These are phyloP conservation scores for Taiwanofungus camphoratus DNA, from an alignment of 1,284 basidiomycete genomes.

Conservation along the genomic window DNA sequence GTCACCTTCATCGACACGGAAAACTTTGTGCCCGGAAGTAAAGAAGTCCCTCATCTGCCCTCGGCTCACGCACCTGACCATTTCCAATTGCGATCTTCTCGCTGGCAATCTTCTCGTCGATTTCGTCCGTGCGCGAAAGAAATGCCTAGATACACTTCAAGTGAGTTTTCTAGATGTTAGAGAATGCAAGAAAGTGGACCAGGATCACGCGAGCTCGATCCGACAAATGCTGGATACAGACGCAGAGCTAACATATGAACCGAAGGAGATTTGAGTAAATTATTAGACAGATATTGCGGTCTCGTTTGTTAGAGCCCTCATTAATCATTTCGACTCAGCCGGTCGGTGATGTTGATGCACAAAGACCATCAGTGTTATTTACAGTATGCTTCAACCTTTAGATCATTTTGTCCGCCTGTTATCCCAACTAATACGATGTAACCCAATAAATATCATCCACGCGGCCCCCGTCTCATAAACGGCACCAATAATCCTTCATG, in stretches of 20 bases:
- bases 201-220: not conserved
- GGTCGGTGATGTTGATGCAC: no score
- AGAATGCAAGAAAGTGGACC: constrained; percentile 1
- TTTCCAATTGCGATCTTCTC: constrained; percentile 8
- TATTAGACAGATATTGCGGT: no score
- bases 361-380: no score
- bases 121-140: constrained; percentile 2
- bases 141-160: not conserved
- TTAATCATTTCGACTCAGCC: no score
- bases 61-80: constrained; percentile 1
- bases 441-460: not conserved
- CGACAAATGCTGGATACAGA: not conserved
- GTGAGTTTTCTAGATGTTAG: not conserved
- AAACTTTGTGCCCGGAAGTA: not conserved
- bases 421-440: not conserved
- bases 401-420: not conserved
- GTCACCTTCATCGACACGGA: not conserved
- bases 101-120: constrained; percentile 3
- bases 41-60: constrained; percentile 5
- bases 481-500: not conserved
- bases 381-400: no score
- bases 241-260: not conserved
- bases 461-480: not conserved
- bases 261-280: no score
- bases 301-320: no score